phyloP scores from a whole-genome alignment of 176 grass and related monocot species.

The Oryza glaberrima region DNA sequence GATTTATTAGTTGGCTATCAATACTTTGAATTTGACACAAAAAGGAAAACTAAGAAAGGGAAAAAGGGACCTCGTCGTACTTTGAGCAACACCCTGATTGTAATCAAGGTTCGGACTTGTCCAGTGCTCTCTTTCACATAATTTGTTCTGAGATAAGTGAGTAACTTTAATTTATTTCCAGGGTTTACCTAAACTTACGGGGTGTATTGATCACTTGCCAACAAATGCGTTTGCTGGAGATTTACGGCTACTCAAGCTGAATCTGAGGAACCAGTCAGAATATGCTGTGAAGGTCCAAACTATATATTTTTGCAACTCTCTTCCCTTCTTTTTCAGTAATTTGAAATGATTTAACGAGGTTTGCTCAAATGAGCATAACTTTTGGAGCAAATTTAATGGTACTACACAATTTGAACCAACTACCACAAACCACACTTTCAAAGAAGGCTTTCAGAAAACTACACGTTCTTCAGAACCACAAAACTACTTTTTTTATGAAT shows the following conservation, averaged over 20 bases:
- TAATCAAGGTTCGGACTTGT: slow-evolving; percentile 76
- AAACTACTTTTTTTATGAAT: neutral
- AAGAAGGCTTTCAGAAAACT: neutral
- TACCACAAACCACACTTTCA: neutral
- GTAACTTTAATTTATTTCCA: slow-evolving; percentile 51
- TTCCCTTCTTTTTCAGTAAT: slow-evolving; percentile 23
- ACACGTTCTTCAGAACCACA: neutral
- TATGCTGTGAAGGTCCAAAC: slow-evolving; percentile 75
- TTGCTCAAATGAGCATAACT: slow-evolving; percentile 12
- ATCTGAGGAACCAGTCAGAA: slow-evolving; percentile 81
- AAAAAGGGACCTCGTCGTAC: slow-evolving; percentile 54
- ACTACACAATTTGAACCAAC: neutral
- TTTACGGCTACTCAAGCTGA: slow-evolving; percentile 70
- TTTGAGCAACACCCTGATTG: slow-evolving; percentile 63
- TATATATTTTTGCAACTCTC: slow-evolving; percentile 28
- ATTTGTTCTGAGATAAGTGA: slow-evolving; percentile 27
- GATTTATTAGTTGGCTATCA: slow-evolving; percentile 87
- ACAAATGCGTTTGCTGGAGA: slow-evolving; percentile 76
- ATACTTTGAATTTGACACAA: slow-evolving; percentile 70
- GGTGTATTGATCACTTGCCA: slow-evolving; percentile 71
- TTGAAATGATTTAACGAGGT: slow-evolving; percentile 11
- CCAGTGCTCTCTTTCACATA: slow-evolving; percentile 25
- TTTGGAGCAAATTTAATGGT: neutral
- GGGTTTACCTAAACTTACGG: slow-evolving; percentile 87
- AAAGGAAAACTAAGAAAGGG: slow-evolving; percentile 82